Evolutionary conservation across 179 eudicot genomes (phyloP), one percentile per base, ranked within the genome.

Genomic region (Beta macrorhiza): DNA sequence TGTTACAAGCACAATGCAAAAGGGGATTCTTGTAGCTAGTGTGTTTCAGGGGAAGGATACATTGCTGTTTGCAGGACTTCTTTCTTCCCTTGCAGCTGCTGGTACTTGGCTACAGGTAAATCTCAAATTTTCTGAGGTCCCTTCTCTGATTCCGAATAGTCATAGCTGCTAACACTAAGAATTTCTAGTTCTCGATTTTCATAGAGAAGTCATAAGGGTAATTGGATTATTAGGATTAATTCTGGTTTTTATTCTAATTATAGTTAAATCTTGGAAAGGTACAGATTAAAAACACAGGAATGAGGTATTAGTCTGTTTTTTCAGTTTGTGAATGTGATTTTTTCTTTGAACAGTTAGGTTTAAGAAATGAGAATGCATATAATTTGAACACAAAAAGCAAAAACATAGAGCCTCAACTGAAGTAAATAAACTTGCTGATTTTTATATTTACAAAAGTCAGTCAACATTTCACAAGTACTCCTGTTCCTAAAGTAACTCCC

Each of bases 71-170:
- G 97, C 97, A 22, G 98, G 99, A 12, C 86, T 95, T 83, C 85
- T 95, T 7, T 92, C 97, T 52, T 93, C 96, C 81, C 90, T 95
- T 81, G 99, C 96, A 56, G 91, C 98, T 87, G 99, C 99, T 82
- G 99, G 99, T 42, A 93, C 99, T 70, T 96, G 99, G 98, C 86
- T 96, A 74, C 98, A 96, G 98, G 99, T 96, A 71, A 29, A 51
- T 49, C 65, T 16, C 4, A 53, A 52, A 6, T 62, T 53, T 32
- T 74, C 32, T 59, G 16, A 51, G 17, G 47, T 13, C 17, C 25
- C 42, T 68, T 57, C 58, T 79, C 49, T 65, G 63, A 6, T 49
- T 59, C 64, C 72, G 49, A 20, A 55, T 56, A 13, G 62, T 32
- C 57, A 49, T 64, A 25, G 53, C 51, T 63, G 42, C 10, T 44